A percentile compares a stretch with the other conserved stretches of the same genome.
Conservation (phyloP, 2,329 filamentous ascomycete species). For the Chaetomium strumarium region DNA sequence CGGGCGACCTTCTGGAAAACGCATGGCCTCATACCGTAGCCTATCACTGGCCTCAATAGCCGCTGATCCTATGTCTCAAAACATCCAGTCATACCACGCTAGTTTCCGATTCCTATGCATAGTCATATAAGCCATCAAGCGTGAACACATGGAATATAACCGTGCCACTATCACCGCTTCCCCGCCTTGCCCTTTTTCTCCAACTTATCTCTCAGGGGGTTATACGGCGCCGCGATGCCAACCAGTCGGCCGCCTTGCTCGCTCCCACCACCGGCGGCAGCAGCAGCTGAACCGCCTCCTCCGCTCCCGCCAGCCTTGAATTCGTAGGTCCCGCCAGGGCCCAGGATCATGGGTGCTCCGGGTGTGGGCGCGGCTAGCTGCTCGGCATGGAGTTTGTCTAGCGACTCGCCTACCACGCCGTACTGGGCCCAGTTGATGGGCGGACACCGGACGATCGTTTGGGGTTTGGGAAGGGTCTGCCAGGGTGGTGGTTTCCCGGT, state of each 20-base stretch:
- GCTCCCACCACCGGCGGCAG: not conserved
- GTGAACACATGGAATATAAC: no score
- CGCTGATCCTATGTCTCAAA: not conserved
- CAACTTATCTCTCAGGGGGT: constrained; percentile 47
- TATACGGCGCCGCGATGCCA: constrained; percentile 53
- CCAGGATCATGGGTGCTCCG: constrained; percentile 43
- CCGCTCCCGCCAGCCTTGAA: constrained; percentile 36
- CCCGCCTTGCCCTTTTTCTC: constrained; percentile 31
- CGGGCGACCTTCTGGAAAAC: no score
- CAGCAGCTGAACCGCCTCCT: not conserved
- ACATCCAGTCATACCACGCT: constrained; percentile 14
- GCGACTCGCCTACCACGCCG: constrained; percentile 74
- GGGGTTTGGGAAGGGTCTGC: constrained; percentile 64
- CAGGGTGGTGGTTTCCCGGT: constrained; percentile 38
- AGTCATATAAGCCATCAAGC: not conserved
- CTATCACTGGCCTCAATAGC: no score
- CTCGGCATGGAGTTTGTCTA: constrained; percentile 80
- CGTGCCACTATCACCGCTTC: constrained; percentile 23
- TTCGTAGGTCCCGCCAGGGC: constrained; percentile 41
- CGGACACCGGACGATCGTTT: constrained; percentile 79
- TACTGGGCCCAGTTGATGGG: constrained; percentile 95
- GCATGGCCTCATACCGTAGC: no score
- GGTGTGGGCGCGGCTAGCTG: constrained; percentile 61
- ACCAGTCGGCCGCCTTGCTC: constrained; percentile 40
- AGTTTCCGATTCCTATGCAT: not conserved